Conservation (phyloP, 2,329 filamentous ascomycete genomes). For the Knufia fluminis region DNA sequence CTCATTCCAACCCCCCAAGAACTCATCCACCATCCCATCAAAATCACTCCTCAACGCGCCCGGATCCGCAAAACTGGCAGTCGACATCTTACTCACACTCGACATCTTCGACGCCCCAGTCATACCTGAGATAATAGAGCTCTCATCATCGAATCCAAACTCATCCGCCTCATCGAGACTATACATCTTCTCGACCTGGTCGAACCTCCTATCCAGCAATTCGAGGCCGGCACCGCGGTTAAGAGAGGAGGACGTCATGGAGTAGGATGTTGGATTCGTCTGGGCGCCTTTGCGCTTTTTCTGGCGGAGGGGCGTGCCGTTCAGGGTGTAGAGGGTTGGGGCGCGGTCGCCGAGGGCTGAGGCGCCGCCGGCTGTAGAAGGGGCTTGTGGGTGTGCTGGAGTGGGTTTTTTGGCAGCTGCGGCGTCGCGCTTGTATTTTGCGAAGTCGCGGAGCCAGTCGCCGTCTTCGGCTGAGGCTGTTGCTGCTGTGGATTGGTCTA, state of each 20-base stretch:
- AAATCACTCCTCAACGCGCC: constrained; percentile 67
- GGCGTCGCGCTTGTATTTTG: constrained; percentile 81
- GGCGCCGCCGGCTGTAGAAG: constrained; percentile 26
- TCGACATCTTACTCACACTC: constrained; percentile 55
- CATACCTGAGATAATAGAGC: constrained; percentile 41
- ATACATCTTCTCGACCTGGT: constrained; percentile 78
- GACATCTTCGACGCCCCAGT: constrained; percentile 45
- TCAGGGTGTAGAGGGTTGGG: constrained; percentile 47
- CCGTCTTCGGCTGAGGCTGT: constrained; percentile 51
- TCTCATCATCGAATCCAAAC: constrained; percentile 41
- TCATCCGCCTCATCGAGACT: constrained; percentile 50
- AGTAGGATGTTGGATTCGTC: constrained; percentile 78
- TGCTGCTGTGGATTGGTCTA: constrained; percentile 9
- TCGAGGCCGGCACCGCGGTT: constrained; percentile 79
- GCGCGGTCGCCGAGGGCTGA: constrained; percentile 31
- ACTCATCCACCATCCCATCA: constrained; percentile 85
- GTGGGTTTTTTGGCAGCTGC: constrained; percentile 29
- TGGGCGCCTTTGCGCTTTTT: constrained; percentile 96
- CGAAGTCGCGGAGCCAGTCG: constrained; percentile 86
- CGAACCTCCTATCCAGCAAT: constrained; percentile 81
- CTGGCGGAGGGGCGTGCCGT: constrained; percentile 54
- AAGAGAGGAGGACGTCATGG: constrained; percentile 82
- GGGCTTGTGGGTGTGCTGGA: constrained; percentile 27
- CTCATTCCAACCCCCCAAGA: constrained; percentile 56
- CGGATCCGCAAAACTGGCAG: constrained; percentile 35